A percentile compares a stretch with the other conserved stretches of the same genome.
Conservation (phyloP, 2,329 filamentous ascomycete species). For the Cytospora chrysosperma region DNA sequence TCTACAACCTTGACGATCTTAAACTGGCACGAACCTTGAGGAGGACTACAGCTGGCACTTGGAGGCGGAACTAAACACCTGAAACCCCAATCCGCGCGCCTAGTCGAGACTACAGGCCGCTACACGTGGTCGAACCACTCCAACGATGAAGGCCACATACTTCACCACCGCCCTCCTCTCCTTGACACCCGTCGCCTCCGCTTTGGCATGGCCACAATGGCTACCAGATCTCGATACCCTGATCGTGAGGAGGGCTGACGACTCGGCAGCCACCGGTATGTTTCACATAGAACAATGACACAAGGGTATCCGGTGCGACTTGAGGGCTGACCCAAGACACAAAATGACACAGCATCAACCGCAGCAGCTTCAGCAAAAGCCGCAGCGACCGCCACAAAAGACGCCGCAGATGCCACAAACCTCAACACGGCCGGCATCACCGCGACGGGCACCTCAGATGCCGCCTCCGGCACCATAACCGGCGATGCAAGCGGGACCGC, state of each 20-base stretch:
- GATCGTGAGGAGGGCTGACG: constrained; percentile 48
- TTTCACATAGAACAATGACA: constrained; percentile 14
- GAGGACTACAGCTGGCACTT: background rate
- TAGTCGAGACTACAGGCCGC: background rate
- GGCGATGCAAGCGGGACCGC: constrained; percentile 26
- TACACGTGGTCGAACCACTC: constrained; percentile 9
- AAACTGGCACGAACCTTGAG: background rate
- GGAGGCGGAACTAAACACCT: constrained; percentile 2
- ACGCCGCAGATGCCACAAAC: constrained; percentile 36
- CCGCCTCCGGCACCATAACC: constrained; percentile 30
- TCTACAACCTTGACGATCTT: background rate
- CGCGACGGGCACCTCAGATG: constrained; percentile 30
- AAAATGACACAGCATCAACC: constrained; percentile 24
- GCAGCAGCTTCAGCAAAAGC: constrained; percentile 26
- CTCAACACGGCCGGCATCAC: constrained; percentile 40
- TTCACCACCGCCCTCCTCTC: constrained; percentile 52
- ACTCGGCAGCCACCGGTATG: constrained; percentile 16
- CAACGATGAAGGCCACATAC: constrained; percentile 51
- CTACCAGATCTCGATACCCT: constrained; percentile 53
- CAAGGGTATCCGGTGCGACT: constrained; percentile 1
- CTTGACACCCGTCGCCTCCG: constrained; percentile 50
- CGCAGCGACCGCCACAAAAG: constrained; percentile 27
- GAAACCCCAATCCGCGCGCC: constrained; percentile 5
- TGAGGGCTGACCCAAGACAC: constrained; percentile 19
- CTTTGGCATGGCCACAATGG: constrained; percentile 52